These are phyloP conservation scores for Candida pseudofarinosa DNA, from an alignment of 805 yeast species.

Conservation along the genomic window DNA sequence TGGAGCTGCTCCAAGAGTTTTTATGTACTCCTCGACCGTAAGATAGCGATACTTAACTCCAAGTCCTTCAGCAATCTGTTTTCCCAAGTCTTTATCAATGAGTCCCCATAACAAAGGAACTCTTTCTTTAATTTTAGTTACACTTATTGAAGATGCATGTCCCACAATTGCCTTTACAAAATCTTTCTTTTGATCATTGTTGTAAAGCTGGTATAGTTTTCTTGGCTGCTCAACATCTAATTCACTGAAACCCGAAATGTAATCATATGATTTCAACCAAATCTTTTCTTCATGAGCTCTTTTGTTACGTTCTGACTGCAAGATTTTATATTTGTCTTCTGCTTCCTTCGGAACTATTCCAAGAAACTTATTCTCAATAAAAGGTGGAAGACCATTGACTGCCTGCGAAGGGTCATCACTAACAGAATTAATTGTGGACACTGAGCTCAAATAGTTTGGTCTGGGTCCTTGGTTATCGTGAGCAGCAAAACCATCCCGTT, in stretches of 20 bases:
- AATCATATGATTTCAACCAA: slow-evolving; percentile 33
- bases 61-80: slow-evolving; percentile 37
- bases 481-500: slow-evolving; percentile 19
- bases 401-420: slow-evolving; percentile 15
- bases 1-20: slow-evolving; percentile 19
- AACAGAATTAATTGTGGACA: slow-evolving; percentile 26
- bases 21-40: slow-evolving; percentile 29
- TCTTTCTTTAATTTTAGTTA: slow-evolving; percentile 27
- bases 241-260: slow-evolving; percentile 38
- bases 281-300: slow-evolving; percentile 33
- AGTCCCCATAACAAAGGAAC: slow-evolving; percentile 42
- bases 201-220: slow-evolving; percentile 38
- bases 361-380: slow-evolving; percentile 20
- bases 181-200: slow-evolving; percentile 24
- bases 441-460: slow-evolving; percentile 51
- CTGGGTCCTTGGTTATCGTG: slow-evolving; percentile 35
- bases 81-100: slow-evolving; percentile 37
- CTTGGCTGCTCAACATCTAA: slow-evolving; percentile 47
- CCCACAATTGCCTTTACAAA: slow-evolving; percentile 36
- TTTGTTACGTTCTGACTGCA: slow-evolving; percentile 25
- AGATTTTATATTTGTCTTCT: slow-evolving; percentile 19
- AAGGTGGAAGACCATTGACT: slow-evolving; percentile 17
- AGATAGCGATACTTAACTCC: slow-evolving; percentile 32
- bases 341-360: slow-evolving; percentile 29
- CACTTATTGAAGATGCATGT: slow-evolving; percentile 32